Evolutionary conservation across 2,329 filamentous ascomycete genomes (phyloP).

Genomic region (Erysiphe neolycopersici): DNA sequence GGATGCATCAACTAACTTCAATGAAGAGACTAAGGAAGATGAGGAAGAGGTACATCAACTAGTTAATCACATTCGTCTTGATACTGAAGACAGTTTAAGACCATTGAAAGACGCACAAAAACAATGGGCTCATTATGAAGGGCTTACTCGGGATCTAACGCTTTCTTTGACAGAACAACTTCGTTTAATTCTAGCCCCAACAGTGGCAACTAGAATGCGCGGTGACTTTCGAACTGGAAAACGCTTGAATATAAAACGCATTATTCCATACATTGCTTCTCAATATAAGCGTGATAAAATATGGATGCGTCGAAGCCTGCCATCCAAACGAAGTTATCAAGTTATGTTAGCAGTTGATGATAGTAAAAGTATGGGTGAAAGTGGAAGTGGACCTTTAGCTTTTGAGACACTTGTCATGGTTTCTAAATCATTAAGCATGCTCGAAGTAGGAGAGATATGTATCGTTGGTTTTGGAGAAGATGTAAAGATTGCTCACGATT

Average conservation of each 20-base stretch:
- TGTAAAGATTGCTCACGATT: slow-evolving; percentile 64
- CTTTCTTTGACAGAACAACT: slow-evolving; percentile 82
- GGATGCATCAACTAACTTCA: slow-evolving; percentile 17
- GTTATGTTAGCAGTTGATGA: slow-evolving; percentile 95
- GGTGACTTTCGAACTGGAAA: slow-evolving; percentile 95
- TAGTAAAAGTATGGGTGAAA: slow-evolving; percentile 76
- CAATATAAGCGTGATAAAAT: slow-evolving; percentile 99
- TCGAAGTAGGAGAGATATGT: slow-evolving; percentile 83
- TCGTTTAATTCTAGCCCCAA: slow-evolving; percentile 81
- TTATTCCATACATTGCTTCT: slow-evolving; percentile 97
- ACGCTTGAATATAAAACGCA: slow-evolving; percentile 94
- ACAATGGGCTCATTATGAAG: slow-evolving; percentile 69
- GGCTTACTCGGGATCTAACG: slow-evolving; percentile 60
- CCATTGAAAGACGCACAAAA: slow-evolving; percentile 33
- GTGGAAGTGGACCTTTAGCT: slow-evolving; percentile 47
- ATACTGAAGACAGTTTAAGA: slow-evolving; percentile 7
- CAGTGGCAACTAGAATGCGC: slow-evolving; percentile 82
- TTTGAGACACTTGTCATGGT: slow-evolving; percentile 90
- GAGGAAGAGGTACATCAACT: slow-evolving; percentile 27
- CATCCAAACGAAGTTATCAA: slow-evolving; percentile 85
- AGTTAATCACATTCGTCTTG: slow-evolving; percentile 39
- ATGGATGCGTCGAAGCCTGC: slow-evolving; percentile 86
- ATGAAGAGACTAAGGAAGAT: slow-evolving; percentile 15
- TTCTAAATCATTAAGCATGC: slow-evolving; percentile 61
- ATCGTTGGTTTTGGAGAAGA: slow-evolving; percentile 71